phyloP scores from a whole-genome alignment of 73 alveolate genomes.

The Tetrahymena borealis region DNA sequence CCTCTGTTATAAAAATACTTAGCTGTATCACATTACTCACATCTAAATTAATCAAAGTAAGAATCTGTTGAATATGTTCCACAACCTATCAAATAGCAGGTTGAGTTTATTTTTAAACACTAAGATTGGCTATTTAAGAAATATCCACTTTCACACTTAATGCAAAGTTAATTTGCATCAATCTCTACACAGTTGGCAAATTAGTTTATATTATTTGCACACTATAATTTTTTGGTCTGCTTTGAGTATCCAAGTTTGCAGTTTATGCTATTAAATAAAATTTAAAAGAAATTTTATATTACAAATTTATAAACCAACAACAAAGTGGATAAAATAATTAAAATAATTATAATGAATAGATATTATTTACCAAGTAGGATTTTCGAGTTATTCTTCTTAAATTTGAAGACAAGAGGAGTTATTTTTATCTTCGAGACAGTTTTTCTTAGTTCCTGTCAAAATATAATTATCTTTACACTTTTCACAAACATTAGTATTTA shows the following conservation, averaged over 20 bases:
- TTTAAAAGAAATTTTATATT: too few relatives aligned
- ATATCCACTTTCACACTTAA: neutral
- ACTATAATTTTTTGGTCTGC: neutral
- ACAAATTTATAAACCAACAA: too few relatives aligned
- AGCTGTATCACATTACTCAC: neutral
- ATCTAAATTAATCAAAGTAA: neutral
- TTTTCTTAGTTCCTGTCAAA: neutral
- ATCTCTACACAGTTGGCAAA: neutral
- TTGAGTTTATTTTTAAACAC: neutral
- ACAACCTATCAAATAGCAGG: neutral
- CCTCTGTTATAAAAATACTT: neutral
- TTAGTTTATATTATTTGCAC: neutral
- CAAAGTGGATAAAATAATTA: neutral
- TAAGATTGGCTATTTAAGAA: neutral
- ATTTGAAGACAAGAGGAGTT: neutral
- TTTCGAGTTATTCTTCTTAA: neutral
- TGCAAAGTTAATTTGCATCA: neutral
- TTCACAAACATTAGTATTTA: neutral
- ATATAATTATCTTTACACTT: neutral
- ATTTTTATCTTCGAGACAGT: neutral
- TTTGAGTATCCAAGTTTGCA: neutral
- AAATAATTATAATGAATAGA: neutral
- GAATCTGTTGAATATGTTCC: neutral
- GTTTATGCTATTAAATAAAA: neutral
- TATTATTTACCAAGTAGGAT: neutral